A percentile compares a stretch with the other conserved stretches of the same genome.
phyloP scores from a whole-genome alignment of 805 yeast genomes.

The Brettanomyces nanus region DNA sequence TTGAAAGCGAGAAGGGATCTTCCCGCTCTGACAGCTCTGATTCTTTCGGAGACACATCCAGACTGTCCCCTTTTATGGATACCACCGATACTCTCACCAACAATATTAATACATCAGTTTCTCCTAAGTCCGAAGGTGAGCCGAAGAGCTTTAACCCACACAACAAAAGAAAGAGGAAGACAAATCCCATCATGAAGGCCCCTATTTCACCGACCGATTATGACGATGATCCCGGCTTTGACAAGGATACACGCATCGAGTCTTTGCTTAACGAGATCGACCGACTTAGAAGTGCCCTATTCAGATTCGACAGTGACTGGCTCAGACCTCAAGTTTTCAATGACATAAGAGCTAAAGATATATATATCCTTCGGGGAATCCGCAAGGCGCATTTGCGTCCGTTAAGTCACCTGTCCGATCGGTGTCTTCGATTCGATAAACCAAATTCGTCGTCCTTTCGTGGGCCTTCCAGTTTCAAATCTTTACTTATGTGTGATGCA shows the following conservation, averaged over 20 bases:
- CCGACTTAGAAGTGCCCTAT: neutral
- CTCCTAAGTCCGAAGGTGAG: too few relatives aligned
- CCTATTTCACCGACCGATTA: neutral
- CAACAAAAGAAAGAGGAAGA: neutral
- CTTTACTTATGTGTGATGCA: neutral
- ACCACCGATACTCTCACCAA: too few relatives aligned
- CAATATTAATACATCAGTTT: too few relatives aligned
- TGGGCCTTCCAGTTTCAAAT: slow-evolving; percentile 2
- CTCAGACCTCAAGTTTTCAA: neutral
- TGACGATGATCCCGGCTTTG: neutral
- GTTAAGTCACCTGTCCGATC: neutral
- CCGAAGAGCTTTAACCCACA: too few relatives aligned
- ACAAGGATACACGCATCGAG: slow-evolving; percentile 1
- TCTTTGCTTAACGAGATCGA: slow-evolving; percentile 4
- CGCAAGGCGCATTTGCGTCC: slow-evolving; percentile 2
- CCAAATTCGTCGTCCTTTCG: neutral
- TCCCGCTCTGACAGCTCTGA: neutral
- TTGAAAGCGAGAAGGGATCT: neutral
- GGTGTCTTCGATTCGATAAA: neutral
- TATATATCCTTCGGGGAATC: slow-evolving; percentile 2
- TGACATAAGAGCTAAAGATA: neutral
- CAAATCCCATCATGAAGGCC: too few relatives aligned
- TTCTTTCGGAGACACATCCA: neutral
- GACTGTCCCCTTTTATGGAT: too few relatives aligned
- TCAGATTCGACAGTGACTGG: neutral